A percentile compares a stretch with the other conserved stretches of the same genome.
phyloP scores from a whole-genome alignment of 352 stramenopile genomes.

The Pelagophyceae sp. region DNA sequence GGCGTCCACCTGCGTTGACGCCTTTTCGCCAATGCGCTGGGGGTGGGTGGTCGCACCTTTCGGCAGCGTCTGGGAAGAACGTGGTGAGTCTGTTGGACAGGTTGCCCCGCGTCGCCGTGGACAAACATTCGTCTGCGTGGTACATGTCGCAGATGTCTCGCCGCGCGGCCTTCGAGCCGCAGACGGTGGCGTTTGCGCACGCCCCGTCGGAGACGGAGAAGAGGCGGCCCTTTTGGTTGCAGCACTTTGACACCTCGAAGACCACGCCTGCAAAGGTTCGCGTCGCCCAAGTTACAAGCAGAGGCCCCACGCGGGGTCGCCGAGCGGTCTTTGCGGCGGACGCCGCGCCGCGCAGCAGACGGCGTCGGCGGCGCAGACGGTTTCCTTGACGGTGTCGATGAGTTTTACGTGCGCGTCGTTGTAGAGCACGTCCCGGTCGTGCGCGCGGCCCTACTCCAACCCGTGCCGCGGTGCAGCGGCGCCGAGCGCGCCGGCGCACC shows the following conservation, averaged over 20 bases:
- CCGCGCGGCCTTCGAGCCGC: background rate
- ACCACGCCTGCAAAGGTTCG: background rate
- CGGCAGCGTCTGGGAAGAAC: too few species aligned
- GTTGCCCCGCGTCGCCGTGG: background rate
- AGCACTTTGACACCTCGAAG: background rate
- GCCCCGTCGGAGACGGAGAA: background rate
- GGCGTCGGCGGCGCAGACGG: background rate
- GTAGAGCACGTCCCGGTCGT: background rate
- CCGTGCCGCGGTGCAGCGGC: background rate
- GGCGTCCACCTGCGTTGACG: too few species aligned
- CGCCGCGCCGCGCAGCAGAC: too few species aligned
- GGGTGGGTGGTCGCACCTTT: too few species aligned
- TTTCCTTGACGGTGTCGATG: background rate
- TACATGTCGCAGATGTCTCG: background rate
- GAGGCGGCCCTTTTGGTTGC: background rate
- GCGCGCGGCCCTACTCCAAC: background rate
- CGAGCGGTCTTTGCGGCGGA: too few species aligned
- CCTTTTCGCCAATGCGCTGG: too few species aligned
- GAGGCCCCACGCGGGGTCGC: too few species aligned
- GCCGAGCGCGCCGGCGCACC: background rate
- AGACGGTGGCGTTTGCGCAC: background rate
- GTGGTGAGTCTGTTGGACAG: background rate
- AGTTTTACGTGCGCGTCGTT: background rate
- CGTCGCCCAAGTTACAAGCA: background rate
- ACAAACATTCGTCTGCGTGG: background rate